phyloP scores from a whole-genome alignment of 805 yeast species.

The Candida piceae region DNA sequence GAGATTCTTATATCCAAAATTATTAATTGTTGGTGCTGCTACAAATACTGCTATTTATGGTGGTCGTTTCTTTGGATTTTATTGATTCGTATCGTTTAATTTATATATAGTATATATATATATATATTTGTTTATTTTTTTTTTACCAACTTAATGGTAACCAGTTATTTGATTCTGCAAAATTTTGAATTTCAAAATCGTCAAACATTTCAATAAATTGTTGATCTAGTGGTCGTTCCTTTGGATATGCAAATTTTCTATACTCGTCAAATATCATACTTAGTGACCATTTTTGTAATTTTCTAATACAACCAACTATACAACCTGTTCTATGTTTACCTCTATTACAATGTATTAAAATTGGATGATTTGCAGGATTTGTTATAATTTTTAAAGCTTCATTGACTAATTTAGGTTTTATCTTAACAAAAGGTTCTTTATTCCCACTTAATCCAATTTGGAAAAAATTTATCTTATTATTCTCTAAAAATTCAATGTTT shows the following conservation, averaged over 20 bases:
- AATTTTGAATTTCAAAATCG: conserved; percentile 51
- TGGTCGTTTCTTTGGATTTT: conserved; percentile 51
- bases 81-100: no score
- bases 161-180: conserved; percentile 50
- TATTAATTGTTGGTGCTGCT: conserved; percentile 52
- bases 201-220: conserved; percentile 91
- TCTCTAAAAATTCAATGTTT: conserved; percentile 57
- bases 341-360: conserved; percentile 89
- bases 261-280: conserved; percentile 96
- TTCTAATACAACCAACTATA: conserved; percentile 84
- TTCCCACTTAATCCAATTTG: conserved; percentile 95
- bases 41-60: conserved; percentile 67
- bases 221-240: conserved; percentile 92
- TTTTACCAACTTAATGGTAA: conserved; percentile 64
- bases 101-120: not conserved
- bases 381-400: conserved; percentile 76
- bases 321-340: conserved; percentile 98
- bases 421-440: conserved; percentile 88
- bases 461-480: conserved; percentile 60
- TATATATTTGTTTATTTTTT: not conserved
- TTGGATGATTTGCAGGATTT: conserved; percentile 85
- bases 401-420: conserved; percentile 59
- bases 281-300: conserved; percentile 87
- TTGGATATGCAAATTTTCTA: conserved; percentile 90
- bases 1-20: conserved; percentile 53